A percentile compares a stretch with the other conserved stretches of the same genome.
These are phyloP conservation scores for Caryopteris hybrid DNA, from an alignment of 305 asterid genomes.

Conservation along the genomic window DNA sequence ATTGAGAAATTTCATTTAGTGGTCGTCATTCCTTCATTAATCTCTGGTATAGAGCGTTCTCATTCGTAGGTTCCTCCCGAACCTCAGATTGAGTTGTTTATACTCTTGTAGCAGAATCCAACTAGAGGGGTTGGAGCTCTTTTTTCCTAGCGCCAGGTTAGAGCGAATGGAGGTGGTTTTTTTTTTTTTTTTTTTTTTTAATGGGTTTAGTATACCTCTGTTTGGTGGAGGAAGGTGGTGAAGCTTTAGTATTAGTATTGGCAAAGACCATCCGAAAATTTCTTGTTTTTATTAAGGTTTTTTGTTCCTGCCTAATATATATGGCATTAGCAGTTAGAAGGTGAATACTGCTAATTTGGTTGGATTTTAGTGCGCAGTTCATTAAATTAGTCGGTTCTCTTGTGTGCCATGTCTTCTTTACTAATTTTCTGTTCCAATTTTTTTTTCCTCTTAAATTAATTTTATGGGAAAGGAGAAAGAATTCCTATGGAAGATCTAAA, in stretches of 20 bases:
- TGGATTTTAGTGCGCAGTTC: slow-evolving; percentile 11
- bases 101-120: slow-evolving; percentile 32
- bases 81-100: too few species aligned
- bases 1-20: slow-evolving; percentile 12
- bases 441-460: too few species aligned
- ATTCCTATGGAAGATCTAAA: slow-evolving; percentile 13
- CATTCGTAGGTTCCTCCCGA: too few species aligned
- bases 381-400: not conserved
- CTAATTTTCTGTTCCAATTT: slow-evolving; percentile 14
- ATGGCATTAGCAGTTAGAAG: slow-evolving; percentile 35
- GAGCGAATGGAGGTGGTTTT: slow-evolving; percentile 28
- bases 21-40: slow-evolving; percentile 16
- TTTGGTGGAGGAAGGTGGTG: slow-evolving; percentile 35
- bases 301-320: slow-evolving; percentile 25
- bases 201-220: too few species aligned
- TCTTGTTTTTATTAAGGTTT: slow-evolving; percentile 12
- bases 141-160: slow-evolving; percentile 18
- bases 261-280: slow-evolving; percentile 26
- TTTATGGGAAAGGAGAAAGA: too few species aligned
- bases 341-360: slow-evolving; percentile 24
- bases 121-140: slow-evolving; percentile 43
- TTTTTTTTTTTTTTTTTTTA: slow-evolving; percentile 16
- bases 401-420: slow-evolving; percentile 11
- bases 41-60: slow-evolving; percentile 24
- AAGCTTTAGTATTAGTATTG: slow-evolving; percentile 40